Evolutionary conservation across 352 stramenopile species (phyloP), one percentile per base, ranked within the genome.

Genomic region (Chrysophaeum taylorii): DNA sequence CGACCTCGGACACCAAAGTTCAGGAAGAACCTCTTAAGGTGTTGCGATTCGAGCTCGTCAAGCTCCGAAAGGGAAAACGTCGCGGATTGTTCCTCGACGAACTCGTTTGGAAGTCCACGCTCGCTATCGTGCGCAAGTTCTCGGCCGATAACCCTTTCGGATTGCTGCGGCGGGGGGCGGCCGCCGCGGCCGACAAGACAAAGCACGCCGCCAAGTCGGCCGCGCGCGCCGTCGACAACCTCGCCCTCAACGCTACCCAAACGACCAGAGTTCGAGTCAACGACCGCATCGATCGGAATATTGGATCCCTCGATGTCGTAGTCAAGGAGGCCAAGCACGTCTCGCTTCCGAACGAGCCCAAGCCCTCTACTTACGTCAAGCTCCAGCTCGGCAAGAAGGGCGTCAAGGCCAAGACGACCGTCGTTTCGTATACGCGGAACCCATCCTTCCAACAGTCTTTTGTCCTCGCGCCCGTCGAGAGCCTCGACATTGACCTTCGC

Each of bases 351-450:
- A 2, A n/a, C 18, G 50, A 25, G 9, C 16, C 50, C 50, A 61
- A 61, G 27, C 18, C 27, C 27, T n/a, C 27, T 16, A 31, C 52
- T 15, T 63, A 63, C 52, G 9, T 63, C 2, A 63, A 63, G 27
- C 4, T 63, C 25, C 52, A 63, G 52, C 21, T 63, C 27, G 52
- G 52, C 52, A 63, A 63, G 52, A 63, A 63, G 52, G 52, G 52
- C 27, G 52, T 63, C 52, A 63, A 63, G 29, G 27, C 25, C 25
- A 63, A 63, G 23, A 63, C 52, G 9, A n/a, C 7, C 2, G 52
- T n/a, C 52, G 25, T 14, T 25, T 15, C 52, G 25, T 9, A 25
- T 7, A 31, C 52, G 27, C 36, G 23, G 9, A 63, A 63, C 33
- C 52, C 52, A 12, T 25, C 25, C 33, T 63, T 25, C 27, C 5